These are phyloP conservation scores for Caryopteris hybrid DNA, from an alignment of 305 asterid genomes.

Conservation along the genomic window DNA sequence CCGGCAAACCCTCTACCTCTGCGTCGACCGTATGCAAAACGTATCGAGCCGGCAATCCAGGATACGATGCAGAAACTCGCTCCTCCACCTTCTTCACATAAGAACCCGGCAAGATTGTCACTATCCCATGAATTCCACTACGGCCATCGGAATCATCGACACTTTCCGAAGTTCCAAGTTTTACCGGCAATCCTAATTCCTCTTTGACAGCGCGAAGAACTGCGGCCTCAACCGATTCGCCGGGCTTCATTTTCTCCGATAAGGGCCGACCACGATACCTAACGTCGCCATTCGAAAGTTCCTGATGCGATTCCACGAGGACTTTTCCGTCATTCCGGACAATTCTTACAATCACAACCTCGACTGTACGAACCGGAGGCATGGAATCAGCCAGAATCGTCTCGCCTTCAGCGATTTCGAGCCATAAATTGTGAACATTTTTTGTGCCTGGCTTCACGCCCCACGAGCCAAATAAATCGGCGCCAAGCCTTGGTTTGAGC, in stretches of 20 bases:
- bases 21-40: conserved; percentile 85
- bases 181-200: conserved; percentile 60
- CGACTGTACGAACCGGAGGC: conserved; percentile 78
- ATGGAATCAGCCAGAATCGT: conserved; percentile 56
- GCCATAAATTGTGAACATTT: conserved; percentile 79
- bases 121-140: conserved; percentile 18
- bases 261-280: conserved; percentile 65
- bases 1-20: conserved; percentile 74
- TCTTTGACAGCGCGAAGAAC: conserved; percentile 76
- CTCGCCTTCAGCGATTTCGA: conserved; percentile 84
- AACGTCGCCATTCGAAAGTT: conserved; percentile 68
- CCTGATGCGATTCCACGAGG: conserved; percentile 88
- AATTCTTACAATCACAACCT: conserved; percentile 71
- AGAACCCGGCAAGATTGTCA: conserved; percentile 53
- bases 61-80: conserved; percentile 68
- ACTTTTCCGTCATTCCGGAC: conserved; percentile 43
- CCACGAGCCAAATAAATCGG: conserved; percentile 83
- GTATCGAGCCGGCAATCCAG: conserved; percentile 90
- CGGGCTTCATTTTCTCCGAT: conserved; percentile 96
- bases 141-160: neutral
- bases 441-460: conserved; percentile 92
- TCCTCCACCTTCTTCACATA: conserved; percentile 81
- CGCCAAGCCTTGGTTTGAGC: conserved; percentile 70
- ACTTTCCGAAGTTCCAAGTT: neutral
- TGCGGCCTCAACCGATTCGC: conserved; percentile 72